phyloP scores from a whole-genome alignment of 768 basidiomycete species.

The Psilocybe subaeruginosa region DNA sequence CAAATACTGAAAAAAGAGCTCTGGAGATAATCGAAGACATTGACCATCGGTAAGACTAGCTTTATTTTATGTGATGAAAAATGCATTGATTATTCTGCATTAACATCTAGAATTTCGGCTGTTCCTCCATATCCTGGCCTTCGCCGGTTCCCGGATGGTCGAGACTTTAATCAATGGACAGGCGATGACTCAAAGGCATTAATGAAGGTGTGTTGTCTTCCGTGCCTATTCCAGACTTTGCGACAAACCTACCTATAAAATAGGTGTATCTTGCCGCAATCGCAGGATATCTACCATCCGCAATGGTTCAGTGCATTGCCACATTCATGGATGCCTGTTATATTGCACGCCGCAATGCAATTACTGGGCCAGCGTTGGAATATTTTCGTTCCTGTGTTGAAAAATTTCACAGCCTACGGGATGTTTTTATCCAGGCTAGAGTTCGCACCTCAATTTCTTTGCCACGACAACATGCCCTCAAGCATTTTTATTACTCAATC shows the following conservation, averaged over 20 bases:
- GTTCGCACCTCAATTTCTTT: constrained; percentile 26
- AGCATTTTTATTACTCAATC: constrained; percentile 28
- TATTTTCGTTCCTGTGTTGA: too few species aligned
- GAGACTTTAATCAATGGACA: constrained; percentile 14
- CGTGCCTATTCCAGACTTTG: background rate
- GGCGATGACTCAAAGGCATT: constrained; percentile 34
- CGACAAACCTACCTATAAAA: background rate
- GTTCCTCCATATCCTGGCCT: constrained; percentile 9
- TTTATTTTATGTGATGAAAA: background rate
- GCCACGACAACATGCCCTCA: constrained; percentile 33
- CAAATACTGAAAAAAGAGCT: background rate
- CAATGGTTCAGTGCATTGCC: constrained; percentile 29
- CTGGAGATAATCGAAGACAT: constrained; percentile 34
- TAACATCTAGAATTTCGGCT: background rate
- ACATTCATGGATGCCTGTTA: constrained; percentile 29
- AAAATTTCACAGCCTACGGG: constrained; percentile 23
- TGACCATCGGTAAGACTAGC: constrained; percentile 29
- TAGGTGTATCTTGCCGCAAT: constrained; percentile 31
- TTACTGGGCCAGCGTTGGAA: background rate
- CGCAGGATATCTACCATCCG: constrained; percentile 26
- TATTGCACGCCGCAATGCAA: constrained; percentile 8
- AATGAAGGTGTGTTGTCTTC: constrained; percentile 30
- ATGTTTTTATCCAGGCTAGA: constrained; percentile 23
- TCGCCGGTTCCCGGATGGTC: constrained; percentile 3
- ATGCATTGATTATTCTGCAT: background rate